Base-by-base conservation (phyloP, 306 rosid genomes). In the Prosopis cineraria region DNA sequence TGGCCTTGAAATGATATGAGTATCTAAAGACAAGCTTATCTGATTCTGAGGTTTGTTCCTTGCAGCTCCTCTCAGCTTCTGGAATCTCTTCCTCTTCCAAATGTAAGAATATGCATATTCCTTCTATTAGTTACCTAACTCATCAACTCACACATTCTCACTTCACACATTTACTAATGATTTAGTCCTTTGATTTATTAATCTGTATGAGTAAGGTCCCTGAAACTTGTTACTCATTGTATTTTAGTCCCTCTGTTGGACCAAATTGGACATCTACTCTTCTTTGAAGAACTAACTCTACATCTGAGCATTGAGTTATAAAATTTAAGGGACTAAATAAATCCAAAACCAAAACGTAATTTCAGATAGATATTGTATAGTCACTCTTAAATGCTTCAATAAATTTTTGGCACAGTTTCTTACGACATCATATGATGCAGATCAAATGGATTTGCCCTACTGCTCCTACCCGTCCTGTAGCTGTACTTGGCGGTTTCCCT, bases 381-480 rank as follows among this genome's bases (percentile, higher is more conserved):
- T 43, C 11, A 52, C 29, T 53, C 30, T 7, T 29, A 30, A 30
- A 31, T 62, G 43, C 44, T 75, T 33, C 52, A 47, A 76, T 30
- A 76, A 65, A 37, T 33, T 24, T 2, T 6, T 39, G 47, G 40
- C 56, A 55, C 76, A 76, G n/a, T 64, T 81, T 81, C 78, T 79
- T 53, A 48, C 72, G 34, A 63, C 65, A 66, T 82, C 31, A 27
- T 36, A 27, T 82, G 83, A 25, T 77, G 70, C 84, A 96, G 99
- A 96, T 96, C 82, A 96, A 96, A 83, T 96, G 99, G 99, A 96
- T 96, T 82, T 96, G 99, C 79, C 99, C 99, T 58, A 96, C 99
- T 73, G 99, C 99, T 77, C 99, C 98, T 47, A 96, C 94, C 55
- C 98, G 98, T 77, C 96, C 97, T 10, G 99, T 96, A 73, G 87